phyloP scores from a whole-genome alignment of 257 asterid genomes.

The Solanum corneliomulleri region DNA sequence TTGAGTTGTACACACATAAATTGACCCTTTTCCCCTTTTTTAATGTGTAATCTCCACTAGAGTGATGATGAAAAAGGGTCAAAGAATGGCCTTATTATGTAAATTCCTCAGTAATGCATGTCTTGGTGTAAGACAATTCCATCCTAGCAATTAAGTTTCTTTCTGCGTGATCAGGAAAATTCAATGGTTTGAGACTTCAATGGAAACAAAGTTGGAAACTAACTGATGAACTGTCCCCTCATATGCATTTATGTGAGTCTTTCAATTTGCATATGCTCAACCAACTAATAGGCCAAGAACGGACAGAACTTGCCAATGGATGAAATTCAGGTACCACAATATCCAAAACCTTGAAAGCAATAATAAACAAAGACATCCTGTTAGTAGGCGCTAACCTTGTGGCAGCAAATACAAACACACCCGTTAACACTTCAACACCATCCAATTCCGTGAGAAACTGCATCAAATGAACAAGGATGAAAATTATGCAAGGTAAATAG shows the following conservation, averaged over 20 bases:
- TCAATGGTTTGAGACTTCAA: neutral
- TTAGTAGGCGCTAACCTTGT: constrained; percentile 42
- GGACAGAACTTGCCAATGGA: neutral
- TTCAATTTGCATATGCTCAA: neutral
- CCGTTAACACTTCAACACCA: constrained; percentile 95
- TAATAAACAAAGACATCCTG: neutral
- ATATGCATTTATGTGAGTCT: neutral
- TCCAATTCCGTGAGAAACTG: constrained; percentile 91
- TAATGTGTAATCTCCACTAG: neutral
- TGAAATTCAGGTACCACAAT: neutral
- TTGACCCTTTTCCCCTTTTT: neutral
- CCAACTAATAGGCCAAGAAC: neutral
- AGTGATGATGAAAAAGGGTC: neutral
- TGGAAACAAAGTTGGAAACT: neutral
- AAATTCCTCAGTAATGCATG: neutral
- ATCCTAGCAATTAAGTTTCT: neutral
- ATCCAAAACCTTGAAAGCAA: neutral
- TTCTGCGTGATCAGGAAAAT: neutral
- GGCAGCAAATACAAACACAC: constrained; percentile 98
- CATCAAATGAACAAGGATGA: neutral
- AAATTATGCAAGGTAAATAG: neutral
- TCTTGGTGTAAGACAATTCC: neutral
- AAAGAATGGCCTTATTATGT: neutral
- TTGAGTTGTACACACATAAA: neutral
- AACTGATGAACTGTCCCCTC: neutral